A percentile compares a stretch with the other conserved stretches of the same genome.
Conservation (phyloP, 306 rosid genomes). For the Inga oerstediana region DNA sequence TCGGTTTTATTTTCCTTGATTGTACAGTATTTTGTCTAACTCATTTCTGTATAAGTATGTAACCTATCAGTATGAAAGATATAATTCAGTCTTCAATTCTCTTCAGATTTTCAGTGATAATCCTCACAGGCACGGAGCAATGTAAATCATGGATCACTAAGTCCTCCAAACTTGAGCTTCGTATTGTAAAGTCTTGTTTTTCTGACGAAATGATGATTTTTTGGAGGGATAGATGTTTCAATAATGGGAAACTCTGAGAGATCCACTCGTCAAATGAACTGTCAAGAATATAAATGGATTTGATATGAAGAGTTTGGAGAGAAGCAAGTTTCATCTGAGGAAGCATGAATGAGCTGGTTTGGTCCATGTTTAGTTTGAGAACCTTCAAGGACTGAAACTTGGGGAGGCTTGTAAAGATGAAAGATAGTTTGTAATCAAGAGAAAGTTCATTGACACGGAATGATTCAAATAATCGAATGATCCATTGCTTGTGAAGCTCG, state of each 20-base stretch:
- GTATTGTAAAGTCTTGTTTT: background rate
- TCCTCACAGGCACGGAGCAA: background rate
- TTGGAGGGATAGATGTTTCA: background rate
- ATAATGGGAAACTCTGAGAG: background rate
- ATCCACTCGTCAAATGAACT: background rate
- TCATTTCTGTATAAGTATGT: no score
- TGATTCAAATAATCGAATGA: background rate
- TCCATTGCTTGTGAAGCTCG: background rate
- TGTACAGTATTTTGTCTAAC: no score
- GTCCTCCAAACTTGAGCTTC: background rate
- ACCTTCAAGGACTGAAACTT: background rate
- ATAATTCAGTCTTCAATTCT: no score
- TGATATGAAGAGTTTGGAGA: background rate
- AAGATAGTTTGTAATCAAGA: background rate
- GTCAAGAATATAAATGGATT: background rate
- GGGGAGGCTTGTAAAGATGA: background rate
- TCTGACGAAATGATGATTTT: background rate
- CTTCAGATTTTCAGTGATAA: background rate
- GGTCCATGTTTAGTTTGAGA: background rate
- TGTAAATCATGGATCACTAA: background rate
- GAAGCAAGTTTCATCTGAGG: background rate
- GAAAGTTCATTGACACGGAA: background rate
- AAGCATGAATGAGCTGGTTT: background rate
- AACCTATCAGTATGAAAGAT: no score
- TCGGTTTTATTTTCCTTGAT: no score